A percentile compares a stretch with the other conserved stretches of the same genome.
These are phyloP conservation scores for Candida corydali DNA, from an alignment of 805 yeast genomes.

Conservation along the genomic window DNA sequence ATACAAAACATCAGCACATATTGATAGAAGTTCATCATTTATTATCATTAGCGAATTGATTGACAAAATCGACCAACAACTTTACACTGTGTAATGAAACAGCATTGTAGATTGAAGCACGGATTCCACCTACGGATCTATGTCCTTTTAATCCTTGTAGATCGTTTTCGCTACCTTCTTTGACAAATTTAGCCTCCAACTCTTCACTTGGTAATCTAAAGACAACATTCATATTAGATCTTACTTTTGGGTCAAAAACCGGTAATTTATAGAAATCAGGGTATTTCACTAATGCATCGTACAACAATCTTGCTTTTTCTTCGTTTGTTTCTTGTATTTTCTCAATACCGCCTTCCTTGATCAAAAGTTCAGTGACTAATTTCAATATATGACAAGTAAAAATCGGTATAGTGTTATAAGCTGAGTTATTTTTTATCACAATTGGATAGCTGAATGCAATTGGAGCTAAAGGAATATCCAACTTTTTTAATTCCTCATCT, in stretches of 20 bases:
- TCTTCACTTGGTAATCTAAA: slow-evolving; percentile 69
- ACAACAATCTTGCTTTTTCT: slow-evolving; percentile 60
- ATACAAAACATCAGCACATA: background rate
- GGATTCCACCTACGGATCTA: slow-evolving; percentile 94
- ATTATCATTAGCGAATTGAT: slow-evolving; percentile 52
- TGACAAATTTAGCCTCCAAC: slow-evolving; percentile 64
- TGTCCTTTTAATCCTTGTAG: slow-evolving; percentile 90
- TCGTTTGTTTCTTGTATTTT: slow-evolving; percentile 55
- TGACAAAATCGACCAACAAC: slow-evolving; percentile 51
- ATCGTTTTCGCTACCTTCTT: slow-evolving; percentile 55
- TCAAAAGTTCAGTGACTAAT: slow-evolving; percentile 63
- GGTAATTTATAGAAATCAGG: slow-evolving; percentile 65
- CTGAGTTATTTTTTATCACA: slow-evolving; percentile 82
- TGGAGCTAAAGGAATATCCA: slow-evolving; percentile 78
- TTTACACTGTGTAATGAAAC: slow-evolving; percentile 60
- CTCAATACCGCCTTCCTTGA: slow-evolving; percentile 68
- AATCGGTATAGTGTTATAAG: slow-evolving; percentile 94
- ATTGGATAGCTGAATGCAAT: slow-evolving; percentile 85
- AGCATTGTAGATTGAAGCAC: slow-evolving; percentile 92
- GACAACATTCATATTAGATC: slow-evolving; percentile 92
- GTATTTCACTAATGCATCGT: slow-evolving; percentile 59
- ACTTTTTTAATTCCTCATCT: slow-evolving; percentile 53
- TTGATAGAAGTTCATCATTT: slow-evolving; percentile 1
- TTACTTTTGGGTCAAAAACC: slow-evolving; percentile 50
- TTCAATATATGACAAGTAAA: slow-evolving; percentile 85